Base-by-base conservation (phyloP, 495 filamentous ascomycete species). In the Talaromyces wortmannii region DNA sequence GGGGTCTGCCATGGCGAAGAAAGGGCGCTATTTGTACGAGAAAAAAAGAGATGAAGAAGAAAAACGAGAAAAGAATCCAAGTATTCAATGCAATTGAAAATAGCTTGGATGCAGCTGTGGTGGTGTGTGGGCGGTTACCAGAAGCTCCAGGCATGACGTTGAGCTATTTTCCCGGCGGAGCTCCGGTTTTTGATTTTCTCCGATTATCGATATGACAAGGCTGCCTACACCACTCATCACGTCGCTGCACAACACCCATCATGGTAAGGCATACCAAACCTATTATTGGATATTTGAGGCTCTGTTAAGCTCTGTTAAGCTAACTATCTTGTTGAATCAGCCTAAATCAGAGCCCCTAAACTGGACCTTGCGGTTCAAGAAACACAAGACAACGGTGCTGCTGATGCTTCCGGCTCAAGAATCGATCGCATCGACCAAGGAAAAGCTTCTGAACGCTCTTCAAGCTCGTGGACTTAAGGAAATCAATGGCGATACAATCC, bases 351-450 rank as follows among this genome's bases (percentile, higher is more conserved):
- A 74, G 53, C 60, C 74, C 13, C 52, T 64, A 15, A 74, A 81
- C 31, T 74, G 82, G 69, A 90, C 88, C 10, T 67, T 96, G 40
- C 81, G 86, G 29, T 83, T 95, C 67, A 96, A 95, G 61, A 76
- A 87, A 69, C 83, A 87, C 68, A 87, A 82, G 55, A 85, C 83
- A 54, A 95, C 89, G 29, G 74, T 95, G 61, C 78, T 92, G 61
- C 75, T 96, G 31, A 82, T 89, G 59, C 77, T 85, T 31, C 77
- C 81, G 40, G 73, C 84, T 3, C 72, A 80, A 45, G 77, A 83
- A 57, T 63, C 83, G 30, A 83, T 95, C 61, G 56, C 67, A 16
- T 67, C 74, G 2, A 68, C 90, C 45, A 88, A 87, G 63, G 58
- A 78, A 7, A 78, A 86, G 7, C 79, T 96, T 2, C 74, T 91